These are phyloP conservation scores for Daldinia sp. DNA, from an alignment of 2,329 filamentous ascomycete genomes.

Conservation along the genomic window DNA sequence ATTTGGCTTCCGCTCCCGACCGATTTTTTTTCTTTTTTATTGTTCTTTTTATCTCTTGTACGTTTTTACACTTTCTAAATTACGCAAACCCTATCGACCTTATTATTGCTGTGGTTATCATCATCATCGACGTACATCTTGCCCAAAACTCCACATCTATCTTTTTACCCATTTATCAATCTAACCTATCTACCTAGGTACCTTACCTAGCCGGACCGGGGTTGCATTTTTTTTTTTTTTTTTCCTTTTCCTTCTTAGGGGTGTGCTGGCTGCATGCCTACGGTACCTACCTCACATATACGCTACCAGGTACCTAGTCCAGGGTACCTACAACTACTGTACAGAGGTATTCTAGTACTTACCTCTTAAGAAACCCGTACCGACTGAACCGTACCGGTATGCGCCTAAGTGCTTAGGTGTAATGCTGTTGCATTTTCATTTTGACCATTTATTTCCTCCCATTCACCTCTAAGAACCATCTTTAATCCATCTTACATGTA, in stretches of 20 bases:
- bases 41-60: not conserved
- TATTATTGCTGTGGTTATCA: too few relatives aligned
- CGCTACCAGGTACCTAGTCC: conserved; percentile 2
- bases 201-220: conserved; percentile 2
- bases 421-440: conserved; percentile 28
- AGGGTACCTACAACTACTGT: not conserved
- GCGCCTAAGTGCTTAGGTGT: conserved; percentile 29
- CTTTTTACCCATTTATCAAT: conserved; percentile 26
- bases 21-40: not conserved
- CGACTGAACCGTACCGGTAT: not conserved
- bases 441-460: too few relatives aligned
- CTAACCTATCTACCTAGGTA: conserved; percentile 6
- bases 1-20: conserved; percentile 14
- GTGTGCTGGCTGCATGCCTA: conserved; percentile 31
- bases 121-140: conserved; percentile 13
- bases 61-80: not conserved
- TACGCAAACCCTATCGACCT: too few relatives aligned
- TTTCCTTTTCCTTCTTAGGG: conserved; percentile 3
- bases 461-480: too few relatives aligned
- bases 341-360: too few relatives aligned
- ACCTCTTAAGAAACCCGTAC: not conserved
- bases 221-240: not conserved
- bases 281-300: too few relatives aligned
- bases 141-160: conserved; percentile 17
- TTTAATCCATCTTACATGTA: conserved; percentile 20